Percentiles rank a stretch among this genome's conserved stretches.
These are phyloP conservation scores for Phytophthora quininea DNA, from an alignment of 352 stramenopile genomes.

Conservation along the genomic window DNA sequence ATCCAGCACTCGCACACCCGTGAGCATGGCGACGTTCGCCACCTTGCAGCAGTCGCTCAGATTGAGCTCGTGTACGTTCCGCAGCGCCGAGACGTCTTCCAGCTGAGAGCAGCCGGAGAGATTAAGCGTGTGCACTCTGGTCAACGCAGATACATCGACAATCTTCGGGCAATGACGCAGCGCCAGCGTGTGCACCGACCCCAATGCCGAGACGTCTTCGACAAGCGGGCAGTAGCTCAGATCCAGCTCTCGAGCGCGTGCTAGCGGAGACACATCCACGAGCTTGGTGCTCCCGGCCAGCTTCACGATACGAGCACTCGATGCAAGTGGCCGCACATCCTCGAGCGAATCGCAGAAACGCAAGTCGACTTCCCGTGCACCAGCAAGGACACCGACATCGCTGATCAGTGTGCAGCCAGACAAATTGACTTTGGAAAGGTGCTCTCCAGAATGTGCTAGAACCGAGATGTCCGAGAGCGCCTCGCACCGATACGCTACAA, in stretches of 20 bases:
- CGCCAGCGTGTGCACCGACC: constrained; percentile 58
- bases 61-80: constrained; percentile 61
- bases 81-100: constrained; percentile 50
- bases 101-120: constrained; percentile 60
- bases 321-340: constrained; percentile 41
- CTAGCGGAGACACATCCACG: constrained; percentile 51
- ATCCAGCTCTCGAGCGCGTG: constrained; percentile 57
- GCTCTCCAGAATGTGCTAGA: constrained; percentile 20
- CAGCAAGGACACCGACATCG: constrained; percentile 47
- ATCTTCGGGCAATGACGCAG: constrained; percentile 64
- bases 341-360: constrained; percentile 72
- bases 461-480: constrained; percentile 49
- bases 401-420: constrained; percentile 58
- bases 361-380: constrained; percentile 54
- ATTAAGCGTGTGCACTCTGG: constrained; percentile 56
- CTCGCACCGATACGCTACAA: constrained; percentile 65
- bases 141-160: constrained; percentile 52
- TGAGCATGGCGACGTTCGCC: constrained; percentile 59
- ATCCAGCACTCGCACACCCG: constrained; percentile 58
- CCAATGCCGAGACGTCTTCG: constrained; percentile 52
- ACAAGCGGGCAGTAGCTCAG: constrained; percentile 70
- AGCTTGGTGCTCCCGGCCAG: constrained; percentile 61
- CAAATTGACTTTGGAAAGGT: constrained; percentile 48
- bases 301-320: constrained; percentile 51
- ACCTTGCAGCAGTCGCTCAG: constrained; percentile 63